Base-by-base conservation (phyloP, 768 basidiomycete species). In the Pholiota microspora region DNA sequence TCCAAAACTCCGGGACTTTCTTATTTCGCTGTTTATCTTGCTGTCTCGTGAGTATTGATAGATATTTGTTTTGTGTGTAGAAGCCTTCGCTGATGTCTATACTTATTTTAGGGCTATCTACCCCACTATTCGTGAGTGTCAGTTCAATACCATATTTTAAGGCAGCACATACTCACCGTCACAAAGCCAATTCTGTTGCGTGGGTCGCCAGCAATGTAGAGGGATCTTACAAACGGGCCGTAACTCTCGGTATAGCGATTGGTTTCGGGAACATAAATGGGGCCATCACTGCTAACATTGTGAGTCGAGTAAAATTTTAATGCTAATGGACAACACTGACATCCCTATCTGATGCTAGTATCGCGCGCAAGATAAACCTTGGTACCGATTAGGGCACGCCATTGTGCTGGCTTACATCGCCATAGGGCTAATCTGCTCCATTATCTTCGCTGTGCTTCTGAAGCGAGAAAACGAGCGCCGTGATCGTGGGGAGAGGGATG, bases 141-240 rank as follows among this genome's bases (percentile, higher is more conserved):
- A 24, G 25, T 36, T 18, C 6, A 15, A 25, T 47, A 29, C 18
- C 23, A 7, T 12, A 3, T 50, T 25, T 24, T 27, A 10, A n/a
- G 24, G 51, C 24, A 10, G 16, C 5, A 24, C 24, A 53, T 31
- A 46, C 35, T 7, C 7, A 12, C 38, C 28, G 13, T 44, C 38
- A 34, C 21, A 52, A 45, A 64, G 60, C 58, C 47, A 56, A 62
- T 49, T 66, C 58, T 53, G 59, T 66, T 4, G 84, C 87, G 27
- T 91, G 87, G 87, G 79, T 87, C 15, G 83, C 84, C 15, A 78
- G 84, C 50, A 89, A 88, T 55, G 76, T 84, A 35, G 89, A 90
- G 64, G 87, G 89, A 0, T 76, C 84, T 2, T 89, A 88, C 65
- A 89, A 89, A 67, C 82, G 88, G 7, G 81, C 82, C 46, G 82